These are phyloP conservation scores for Hymenoscyphus occultus DNA, from an alignment of 2,329 filamentous ascomycete species.

Conservation along the genomic window DNA sequence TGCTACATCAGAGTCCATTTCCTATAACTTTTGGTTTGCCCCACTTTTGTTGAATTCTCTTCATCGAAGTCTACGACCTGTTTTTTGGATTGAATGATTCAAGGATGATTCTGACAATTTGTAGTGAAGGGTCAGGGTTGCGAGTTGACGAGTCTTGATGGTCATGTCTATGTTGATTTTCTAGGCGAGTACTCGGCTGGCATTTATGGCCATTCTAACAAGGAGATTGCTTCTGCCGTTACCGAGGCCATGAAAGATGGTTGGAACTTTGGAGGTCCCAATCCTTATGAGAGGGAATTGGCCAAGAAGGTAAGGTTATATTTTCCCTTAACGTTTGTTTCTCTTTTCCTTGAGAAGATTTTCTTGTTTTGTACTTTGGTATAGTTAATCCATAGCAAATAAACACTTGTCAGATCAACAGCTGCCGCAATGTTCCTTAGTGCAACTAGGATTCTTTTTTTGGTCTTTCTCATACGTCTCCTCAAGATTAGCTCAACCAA, in stretches of 20 bases:
- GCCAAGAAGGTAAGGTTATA: constrained; percentile 40
- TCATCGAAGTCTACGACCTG: too few relatives aligned
- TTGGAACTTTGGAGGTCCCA: constrained; percentile 55
- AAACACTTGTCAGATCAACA: too few relatives aligned
- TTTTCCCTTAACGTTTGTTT: background rate
- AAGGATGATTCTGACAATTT: background rate
- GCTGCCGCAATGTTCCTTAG: too few relatives aligned
- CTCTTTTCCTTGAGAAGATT: background rate
- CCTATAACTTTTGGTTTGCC: constrained; percentile 23
- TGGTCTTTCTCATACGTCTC: too few relatives aligned
- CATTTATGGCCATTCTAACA: constrained; percentile 63
- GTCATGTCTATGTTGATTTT: constrained; percentile 52
- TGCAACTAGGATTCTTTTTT: too few relatives aligned
- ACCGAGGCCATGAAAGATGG: constrained; percentile 41
- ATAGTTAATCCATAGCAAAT: background rate
- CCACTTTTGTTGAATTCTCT: too few relatives aligned
- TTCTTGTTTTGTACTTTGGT: background rate
- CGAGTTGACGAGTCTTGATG: constrained; percentile 26
- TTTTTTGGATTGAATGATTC: background rate
- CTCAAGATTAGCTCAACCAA: too few relatives aligned
- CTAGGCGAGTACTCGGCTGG: constrained; percentile 63
- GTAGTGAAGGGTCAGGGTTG: constrained; percentile 20
- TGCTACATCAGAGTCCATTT: constrained; percentile 28
- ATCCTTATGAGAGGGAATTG: constrained; percentile 48
- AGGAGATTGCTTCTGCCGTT: constrained; percentile 50